A percentile compares a stretch with the other conserved stretches of the same genome.
Evolutionary conservation across 2,329 filamentous ascomycete genomes (phyloP).

Genomic region (Fusarium coicis): DNA sequence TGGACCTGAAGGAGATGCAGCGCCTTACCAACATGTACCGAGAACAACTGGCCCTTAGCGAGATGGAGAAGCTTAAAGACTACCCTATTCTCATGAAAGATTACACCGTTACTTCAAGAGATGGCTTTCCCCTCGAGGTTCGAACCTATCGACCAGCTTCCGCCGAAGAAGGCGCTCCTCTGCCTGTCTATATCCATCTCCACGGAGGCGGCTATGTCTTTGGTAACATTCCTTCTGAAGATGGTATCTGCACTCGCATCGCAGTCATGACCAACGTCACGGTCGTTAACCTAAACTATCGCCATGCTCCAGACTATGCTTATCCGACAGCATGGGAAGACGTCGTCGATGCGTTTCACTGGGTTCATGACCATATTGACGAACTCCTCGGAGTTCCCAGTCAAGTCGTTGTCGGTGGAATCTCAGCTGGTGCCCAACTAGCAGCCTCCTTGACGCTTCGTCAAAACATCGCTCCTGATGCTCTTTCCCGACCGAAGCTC

Average conservation of each 20-base stretch:
- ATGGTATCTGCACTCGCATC: constrained; percentile 61
- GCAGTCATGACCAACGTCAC: constrained; percentile 55
- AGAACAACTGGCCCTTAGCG: constrained; percentile 9
- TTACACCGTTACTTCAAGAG: constrained; percentile 36
- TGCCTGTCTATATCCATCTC: constrained; percentile 63
- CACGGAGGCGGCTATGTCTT: constrained; percentile 68
- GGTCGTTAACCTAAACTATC: constrained; percentile 67
- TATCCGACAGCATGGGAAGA: constrained; percentile 67
- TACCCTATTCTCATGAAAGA: constrained; percentile 48
- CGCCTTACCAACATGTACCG: constrained; percentile 23
- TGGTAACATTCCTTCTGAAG: constrained; percentile 64
- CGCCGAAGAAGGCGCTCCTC: constrained; percentile 43
- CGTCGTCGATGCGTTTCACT: constrained; percentile 63
- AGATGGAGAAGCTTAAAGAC: constrained; percentile 10
- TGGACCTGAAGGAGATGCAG: constrained; percentile 26
- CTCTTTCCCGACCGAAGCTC: constrained; percentile 45
- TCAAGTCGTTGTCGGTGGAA: constrained; percentile 58
- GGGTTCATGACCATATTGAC: constrained; percentile 55
- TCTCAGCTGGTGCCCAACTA: constrained; percentile 59
- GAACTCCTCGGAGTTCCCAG: background rate
- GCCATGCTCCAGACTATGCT: constrained; percentile 64
- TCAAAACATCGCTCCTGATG: constrained; percentile 47
- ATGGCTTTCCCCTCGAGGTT: constrained; percentile 28
- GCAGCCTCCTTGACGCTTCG: constrained; percentile 54
- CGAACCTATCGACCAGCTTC: constrained; percentile 36